Evolutionary conservation across 2,329 filamentous ascomycete species (phyloP).

Genomic region (Diaporthe capsici): DNA sequence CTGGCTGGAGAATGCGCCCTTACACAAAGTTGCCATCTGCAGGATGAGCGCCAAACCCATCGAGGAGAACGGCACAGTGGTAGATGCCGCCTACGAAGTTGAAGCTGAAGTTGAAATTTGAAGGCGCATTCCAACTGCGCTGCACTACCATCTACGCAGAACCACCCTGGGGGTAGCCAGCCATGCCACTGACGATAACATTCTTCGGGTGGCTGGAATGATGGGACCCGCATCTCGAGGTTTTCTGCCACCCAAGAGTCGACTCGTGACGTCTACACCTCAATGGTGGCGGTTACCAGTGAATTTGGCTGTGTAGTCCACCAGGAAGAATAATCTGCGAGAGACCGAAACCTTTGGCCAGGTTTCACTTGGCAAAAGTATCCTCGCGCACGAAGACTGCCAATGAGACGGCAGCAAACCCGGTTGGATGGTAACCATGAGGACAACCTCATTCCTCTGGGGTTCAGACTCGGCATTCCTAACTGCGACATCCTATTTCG

Average conservation of each 20-base stretch:
- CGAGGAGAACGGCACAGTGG: slow-evolving; percentile 62
- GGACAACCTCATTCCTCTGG: neutral
- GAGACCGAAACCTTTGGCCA: neutral
- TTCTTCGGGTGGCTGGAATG: neutral
- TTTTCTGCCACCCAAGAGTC: neutral
- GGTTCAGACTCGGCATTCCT: slow-evolving; percentile 12
- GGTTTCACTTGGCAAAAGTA: slow-evolving; percentile 10
- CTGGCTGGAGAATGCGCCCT: slow-evolving; percentile 77
- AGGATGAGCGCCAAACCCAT: slow-evolving; percentile 86
- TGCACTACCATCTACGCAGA: neutral
- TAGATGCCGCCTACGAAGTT: slow-evolving; percentile 68
- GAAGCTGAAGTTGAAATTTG: slow-evolving; percentile 63
- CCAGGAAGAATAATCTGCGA: neutral
- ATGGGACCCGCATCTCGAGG: neutral
- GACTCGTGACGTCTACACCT: neutral
- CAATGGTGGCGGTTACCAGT: neutral
- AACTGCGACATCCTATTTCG: too few species aligned
- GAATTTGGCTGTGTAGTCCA: neutral
- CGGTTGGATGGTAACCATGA: neutral
- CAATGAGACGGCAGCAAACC: neutral
- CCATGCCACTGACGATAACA: neutral
- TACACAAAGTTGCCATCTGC: slow-evolving; percentile 85
- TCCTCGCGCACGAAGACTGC: neutral
- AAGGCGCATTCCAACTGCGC: neutral
- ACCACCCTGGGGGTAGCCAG: too few species aligned